Evolutionary conservation across 2,329 filamentous ascomycete species (phyloP).

Genomic region (Parastagonospora nodorum): DNA sequence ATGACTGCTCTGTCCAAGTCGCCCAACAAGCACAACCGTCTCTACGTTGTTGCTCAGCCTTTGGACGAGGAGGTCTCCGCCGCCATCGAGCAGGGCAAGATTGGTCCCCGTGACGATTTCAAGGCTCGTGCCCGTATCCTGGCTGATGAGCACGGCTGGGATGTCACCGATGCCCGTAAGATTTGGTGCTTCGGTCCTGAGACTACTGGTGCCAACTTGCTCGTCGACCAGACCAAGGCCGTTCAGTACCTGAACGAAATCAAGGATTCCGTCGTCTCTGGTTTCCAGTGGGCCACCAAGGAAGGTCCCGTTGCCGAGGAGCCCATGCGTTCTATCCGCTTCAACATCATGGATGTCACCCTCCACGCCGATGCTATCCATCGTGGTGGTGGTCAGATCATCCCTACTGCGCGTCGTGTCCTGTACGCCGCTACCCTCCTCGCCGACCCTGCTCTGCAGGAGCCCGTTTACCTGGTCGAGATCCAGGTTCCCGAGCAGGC

Average conservation of each 20-base stretch:
- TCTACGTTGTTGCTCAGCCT: slow-evolving; percentile 92
- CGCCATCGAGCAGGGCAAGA: slow-evolving; percentile 90
- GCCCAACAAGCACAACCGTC: slow-evolving; percentile 99
- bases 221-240: slow-evolving; percentile 99
- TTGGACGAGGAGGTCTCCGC: slow-evolving; percentile 88
- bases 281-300: slow-evolving; percentile 99
- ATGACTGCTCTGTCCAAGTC: slow-evolving; percentile 99
- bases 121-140: slow-evolving; percentile 96
- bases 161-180: slow-evolving; percentile 99
- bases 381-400: slow-evolving; percentile 98
- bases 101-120: slow-evolving; percentile 95
- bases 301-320: slow-evolving; percentile 98
- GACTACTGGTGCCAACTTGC: slow-evolving; percentile 95
- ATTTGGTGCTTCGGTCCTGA: slow-evolving; percentile 99
- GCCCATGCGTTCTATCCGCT: slow-evolving; percentile 95
- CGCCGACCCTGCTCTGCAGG: slow-evolving; percentile 86
- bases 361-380: slow-evolving; percentile 99
- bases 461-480: slow-evolving; percentile 98
- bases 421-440: slow-evolving; percentile 92
- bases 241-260: slow-evolving; percentile 99
- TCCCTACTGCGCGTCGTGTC: slow-evolving; percentile 96
- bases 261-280: slow-evolving; percentile 99
- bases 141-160: slow-evolving; percentile 97
- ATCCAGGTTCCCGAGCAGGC: slow-evolving; percentile 98
- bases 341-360: slow-evolving; percentile 99